These are phyloP conservation scores for Lotmaria passim DNA, from an alignment of 208 protist species.

Conservation along the genomic window DNA sequence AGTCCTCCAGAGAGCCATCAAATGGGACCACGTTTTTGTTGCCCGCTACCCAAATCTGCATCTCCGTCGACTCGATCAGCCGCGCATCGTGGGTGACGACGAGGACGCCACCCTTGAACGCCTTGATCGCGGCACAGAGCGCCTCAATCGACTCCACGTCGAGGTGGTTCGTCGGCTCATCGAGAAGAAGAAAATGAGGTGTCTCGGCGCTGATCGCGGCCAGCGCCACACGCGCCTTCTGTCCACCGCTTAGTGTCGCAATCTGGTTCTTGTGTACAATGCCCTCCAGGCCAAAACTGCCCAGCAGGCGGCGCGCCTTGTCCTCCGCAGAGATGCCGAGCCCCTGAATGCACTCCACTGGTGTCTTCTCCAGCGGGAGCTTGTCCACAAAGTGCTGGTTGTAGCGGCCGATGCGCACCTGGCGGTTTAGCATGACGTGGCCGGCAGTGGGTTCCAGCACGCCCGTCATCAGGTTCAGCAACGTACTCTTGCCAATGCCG, in stretches of 20 bases:
- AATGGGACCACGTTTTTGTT: conserved; percentile 82
- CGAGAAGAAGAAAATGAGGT: conserved; percentile 95
- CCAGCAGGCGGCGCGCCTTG: conserved; percentile 83
- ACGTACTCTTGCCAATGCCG: conserved; percentile 94
- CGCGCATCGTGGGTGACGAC: conserved; percentile 92
- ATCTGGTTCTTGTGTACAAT: conserved; percentile 91
- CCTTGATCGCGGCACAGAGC: conserved; percentile 80
- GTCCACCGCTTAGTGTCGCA: conserved; percentile 92
- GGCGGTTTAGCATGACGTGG: conserved; percentile 74
- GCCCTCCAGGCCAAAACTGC: conserved; percentile 89
- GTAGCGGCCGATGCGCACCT: conserved; percentile 89
- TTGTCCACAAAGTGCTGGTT: conserved; percentile 95
- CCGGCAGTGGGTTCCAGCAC: conserved; percentile 78
- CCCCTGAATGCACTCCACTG: conserved; percentile 87
- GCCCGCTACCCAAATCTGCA: conserved; percentile 91
- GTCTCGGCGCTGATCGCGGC: conserved; percentile 89
- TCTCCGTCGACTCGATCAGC: conserved; percentile 88
- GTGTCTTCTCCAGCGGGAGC: conserved; percentile 89
- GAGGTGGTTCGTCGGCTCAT: conserved; percentile 96
- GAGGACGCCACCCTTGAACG: conserved; percentile 90
- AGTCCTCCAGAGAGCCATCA: conserved; percentile 80
- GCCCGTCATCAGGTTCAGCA: conserved; percentile 92
- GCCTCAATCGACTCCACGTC: conserved; percentile 93
- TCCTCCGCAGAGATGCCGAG: conserved; percentile 74
- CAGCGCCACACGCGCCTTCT: conserved; percentile 95